A percentile compares a stretch with the other conserved stretches of the same genome.
phyloP scores from a whole-genome alignment of 495 filamentous ascomycete genomes.

The Eremomyces bilateralis region DNA sequence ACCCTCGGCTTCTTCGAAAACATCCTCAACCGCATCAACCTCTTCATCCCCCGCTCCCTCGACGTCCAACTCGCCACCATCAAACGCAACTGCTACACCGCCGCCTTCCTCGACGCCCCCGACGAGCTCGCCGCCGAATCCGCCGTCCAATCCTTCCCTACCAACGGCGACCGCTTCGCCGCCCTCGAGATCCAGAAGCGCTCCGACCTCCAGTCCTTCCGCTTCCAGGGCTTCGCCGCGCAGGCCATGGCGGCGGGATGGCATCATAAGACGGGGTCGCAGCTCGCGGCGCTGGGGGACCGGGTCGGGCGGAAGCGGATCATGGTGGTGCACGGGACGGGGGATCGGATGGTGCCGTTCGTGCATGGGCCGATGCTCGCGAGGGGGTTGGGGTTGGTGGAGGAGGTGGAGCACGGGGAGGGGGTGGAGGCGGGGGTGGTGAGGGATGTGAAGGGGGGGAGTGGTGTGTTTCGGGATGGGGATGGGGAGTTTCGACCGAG shows the following conservation, averaged over 20 bases:
- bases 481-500: no score
- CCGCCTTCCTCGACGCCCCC: conserved; percentile 33
- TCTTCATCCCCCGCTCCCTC: conserved; percentile 40
- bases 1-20: conserved; percentile 39
- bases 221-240: conserved; percentile 43
- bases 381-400: no score
- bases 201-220: conserved; percentile 29
- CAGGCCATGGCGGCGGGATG: conserved; percentile 62
- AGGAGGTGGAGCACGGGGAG: conserved; percentile 27
- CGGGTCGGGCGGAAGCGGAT: conserved; percentile 49
- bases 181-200: conserved; percentile 55
- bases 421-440: conserved; percentile 4
- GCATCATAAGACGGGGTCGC: conserved; percentile 45
- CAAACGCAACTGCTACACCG: conserved; percentile 36
- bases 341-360: conserved; percentile 51
- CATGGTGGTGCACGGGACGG: conserved; percentile 47
- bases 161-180: conserved; percentile 56
- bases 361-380: conserved; percentile 39
- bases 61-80: conserved; percentile 32
- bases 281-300: conserved; percentile 41
- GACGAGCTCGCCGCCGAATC: conserved; percentile 32
- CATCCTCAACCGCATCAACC: conserved; percentile 39
- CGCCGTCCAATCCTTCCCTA: conserved; percentile 32
- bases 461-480: no score
- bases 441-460: conserved; percentile 8